Percentiles rank a stretch among this genome's conserved stretches.
phyloP scores from a whole-genome alignment of 805 yeast genomes.

The Kodamaea sagamina region DNA sequence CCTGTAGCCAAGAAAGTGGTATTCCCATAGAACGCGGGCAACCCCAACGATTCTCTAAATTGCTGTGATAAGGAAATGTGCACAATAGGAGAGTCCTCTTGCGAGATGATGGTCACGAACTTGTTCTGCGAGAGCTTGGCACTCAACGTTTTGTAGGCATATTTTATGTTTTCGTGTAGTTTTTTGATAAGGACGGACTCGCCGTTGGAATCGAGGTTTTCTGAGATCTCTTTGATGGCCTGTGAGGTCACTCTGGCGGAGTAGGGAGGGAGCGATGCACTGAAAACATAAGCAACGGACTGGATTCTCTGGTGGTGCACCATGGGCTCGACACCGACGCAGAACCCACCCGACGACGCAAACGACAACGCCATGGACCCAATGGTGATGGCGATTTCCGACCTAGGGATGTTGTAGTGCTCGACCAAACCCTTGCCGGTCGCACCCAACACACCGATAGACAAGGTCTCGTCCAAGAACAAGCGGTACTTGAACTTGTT shows the following conservation, averaged over 20 bases:
- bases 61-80: slow-evolving; percentile 60
- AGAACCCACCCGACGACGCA: slow-evolving; percentile 90
- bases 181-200: slow-evolving; percentile 32
- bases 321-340: slow-evolving; percentile 82
- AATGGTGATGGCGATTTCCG: slow-evolving; percentile 78
- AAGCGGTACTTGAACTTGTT: slow-evolving; percentile 81
- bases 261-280: slow-evolving; percentile 94
- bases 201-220: slow-evolving; percentile 32
- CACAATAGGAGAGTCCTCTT: slow-evolving; percentile 62
- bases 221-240: slow-evolving; percentile 51
- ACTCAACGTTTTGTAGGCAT: slow-evolving; percentile 43
- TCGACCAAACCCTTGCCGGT: slow-evolving; percentile 88
- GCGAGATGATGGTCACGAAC: slow-evolving; percentile 56
- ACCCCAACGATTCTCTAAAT: slow-evolving; percentile 43
- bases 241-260: slow-evolving; percentile 67
- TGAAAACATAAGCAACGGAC: slow-evolving; percentile 86
- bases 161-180: slow-evolving; percentile 43
- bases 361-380: slow-evolving; percentile 83
- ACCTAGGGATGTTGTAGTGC: slow-evolving; percentile 64
- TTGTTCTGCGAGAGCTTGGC: slow-evolving; percentile 35
- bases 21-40: slow-evolving; percentile 56
- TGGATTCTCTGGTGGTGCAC: slow-evolving; percentile 90
- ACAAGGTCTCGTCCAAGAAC: slow-evolving; percentile 82
- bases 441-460: slow-evolving; percentile 82
- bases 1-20: slow-evolving; percentile 45